Conservation (phyloP, 768 basidiomycete genomes). For the Epithele typhae region DNA sequence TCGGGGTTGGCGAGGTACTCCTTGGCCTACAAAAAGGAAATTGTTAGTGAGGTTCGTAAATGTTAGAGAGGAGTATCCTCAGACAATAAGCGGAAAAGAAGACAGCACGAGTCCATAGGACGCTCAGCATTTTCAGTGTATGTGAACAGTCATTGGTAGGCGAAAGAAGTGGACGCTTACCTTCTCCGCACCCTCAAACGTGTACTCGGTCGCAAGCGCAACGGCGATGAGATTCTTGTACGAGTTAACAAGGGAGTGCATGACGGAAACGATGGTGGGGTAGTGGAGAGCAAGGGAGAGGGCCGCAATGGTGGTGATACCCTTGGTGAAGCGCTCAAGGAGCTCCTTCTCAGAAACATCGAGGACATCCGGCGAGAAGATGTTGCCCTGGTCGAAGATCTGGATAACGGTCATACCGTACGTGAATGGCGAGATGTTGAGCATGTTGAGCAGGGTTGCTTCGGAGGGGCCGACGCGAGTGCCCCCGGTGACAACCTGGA, state of each 20-base stretch:
- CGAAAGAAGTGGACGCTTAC: slow-evolving; percentile 38
- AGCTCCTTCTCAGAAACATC: slow-evolving; percentile 92
- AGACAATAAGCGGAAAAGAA: slow-evolving; percentile 18
- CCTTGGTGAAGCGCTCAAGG: slow-evolving; percentile 85
- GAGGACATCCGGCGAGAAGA: slow-evolving; percentile 85
- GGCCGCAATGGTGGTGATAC: slow-evolving; percentile 93
- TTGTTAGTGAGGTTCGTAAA: slow-evolving; percentile 30
- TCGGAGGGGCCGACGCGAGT: slow-evolving; percentile 96
- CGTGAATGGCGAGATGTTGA: slow-evolving; percentile 99
- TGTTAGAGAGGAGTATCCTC: slow-evolving; percentile 25
- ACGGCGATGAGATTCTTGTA: slow-evolving; percentile 98
- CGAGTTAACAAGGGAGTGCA: slow-evolving; percentile 94
- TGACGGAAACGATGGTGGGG: slow-evolving; percentile 92
- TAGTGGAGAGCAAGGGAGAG: slow-evolving; percentile 95
- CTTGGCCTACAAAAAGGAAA: slow-evolving; percentile 60
- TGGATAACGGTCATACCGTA: slow-evolving; percentile 99
- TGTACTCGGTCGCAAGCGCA: slow-evolving; percentile 87
- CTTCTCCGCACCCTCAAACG: slow-evolving; percentile 92
- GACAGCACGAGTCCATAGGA: slow-evolving; percentile 37
- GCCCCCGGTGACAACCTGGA: slow-evolving; percentile 91
- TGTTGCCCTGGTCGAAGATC: slow-evolving; percentile 92
- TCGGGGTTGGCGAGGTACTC: slow-evolving; percentile 97
- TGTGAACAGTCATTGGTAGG: slow-evolving; percentile 27
- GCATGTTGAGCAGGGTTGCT: slow-evolving; percentile 98
- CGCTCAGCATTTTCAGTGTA: slow-evolving; percentile 86